Evolutionary conservation across 2,329 filamentous ascomycete genomes (phyloP).

Genomic region (Diplodia seriata): DNA sequence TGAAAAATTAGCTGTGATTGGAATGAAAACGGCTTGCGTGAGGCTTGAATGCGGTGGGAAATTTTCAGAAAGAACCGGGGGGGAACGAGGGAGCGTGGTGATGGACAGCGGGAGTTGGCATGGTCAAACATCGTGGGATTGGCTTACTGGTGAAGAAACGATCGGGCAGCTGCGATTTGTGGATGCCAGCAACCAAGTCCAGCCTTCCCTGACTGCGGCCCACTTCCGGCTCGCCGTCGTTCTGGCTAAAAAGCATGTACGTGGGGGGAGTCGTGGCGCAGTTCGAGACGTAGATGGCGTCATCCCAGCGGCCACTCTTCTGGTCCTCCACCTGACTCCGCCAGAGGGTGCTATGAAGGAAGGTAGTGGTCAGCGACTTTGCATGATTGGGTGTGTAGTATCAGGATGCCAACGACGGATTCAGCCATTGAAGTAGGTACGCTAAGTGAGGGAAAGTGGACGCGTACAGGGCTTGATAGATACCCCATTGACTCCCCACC

Average conservation of each 20-base stretch:
- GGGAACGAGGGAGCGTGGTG: too few species aligned
- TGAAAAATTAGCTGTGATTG: not conserved
- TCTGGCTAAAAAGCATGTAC: conserved; percentile 18
- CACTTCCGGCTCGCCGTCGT: not conserved
- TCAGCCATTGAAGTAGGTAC: not conserved
- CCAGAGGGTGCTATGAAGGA: not conserved
- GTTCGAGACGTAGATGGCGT: not conserved
- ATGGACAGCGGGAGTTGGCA: not conserved
- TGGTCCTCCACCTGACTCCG: conserved; percentile 15
- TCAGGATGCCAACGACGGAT: not conserved
- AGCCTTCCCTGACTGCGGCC: not conserved
- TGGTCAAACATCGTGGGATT: not conserved
- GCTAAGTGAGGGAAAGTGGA: not conserved
- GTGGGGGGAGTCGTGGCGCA: not conserved
- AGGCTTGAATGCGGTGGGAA: not conserved
- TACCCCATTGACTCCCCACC: conserved; percentile 16
- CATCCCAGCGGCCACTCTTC: conserved; percentile 19
- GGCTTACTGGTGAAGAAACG: conserved; percentile 15
- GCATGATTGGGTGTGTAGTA: not conserved
- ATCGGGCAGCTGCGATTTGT: conserved; percentile 1
- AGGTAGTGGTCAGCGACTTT: not conserved
- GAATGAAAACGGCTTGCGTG: too few species aligned
- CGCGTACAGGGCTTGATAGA: conserved; percentile 20
- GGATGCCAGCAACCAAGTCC: conserved; percentile 1
- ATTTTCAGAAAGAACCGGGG: too few species aligned